Percentiles rank a stretch among this genome's conserved stretches.
These are phyloP conservation scores for Saccharomyces pastorianus DNA, from an alignment of 1,139 yeast genomes.

Conservation along the genomic window DNA sequence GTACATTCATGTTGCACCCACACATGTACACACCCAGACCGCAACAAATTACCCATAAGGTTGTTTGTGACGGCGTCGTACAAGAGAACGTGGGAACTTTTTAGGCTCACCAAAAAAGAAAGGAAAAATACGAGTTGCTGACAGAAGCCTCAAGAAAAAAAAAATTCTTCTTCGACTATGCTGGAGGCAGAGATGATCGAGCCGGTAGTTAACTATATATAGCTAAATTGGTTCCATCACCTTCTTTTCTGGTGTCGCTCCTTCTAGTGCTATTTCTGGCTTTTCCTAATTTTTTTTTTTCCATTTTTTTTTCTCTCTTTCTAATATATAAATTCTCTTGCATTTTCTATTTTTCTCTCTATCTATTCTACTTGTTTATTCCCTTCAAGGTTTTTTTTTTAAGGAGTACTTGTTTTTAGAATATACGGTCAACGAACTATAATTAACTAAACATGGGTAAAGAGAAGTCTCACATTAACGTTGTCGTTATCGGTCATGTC, in stretches of 20 bases:
- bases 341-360: background rate
- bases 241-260: conserved; percentile 1
- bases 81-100: background rate
- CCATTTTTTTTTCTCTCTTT: background rate
- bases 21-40: background rate
- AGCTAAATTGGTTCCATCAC: background rate
- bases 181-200: background rate
- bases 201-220: conserved; percentile 1
- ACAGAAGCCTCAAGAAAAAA: background rate
- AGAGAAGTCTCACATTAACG: conserved; percentile 96
- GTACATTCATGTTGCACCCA: background rate
- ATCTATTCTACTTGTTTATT: background rate
- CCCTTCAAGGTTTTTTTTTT: conserved; percentile 2
- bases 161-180: background rate
- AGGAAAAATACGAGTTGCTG: background rate
- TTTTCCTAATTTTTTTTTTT: conserved; percentile 1
- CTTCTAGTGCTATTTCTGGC: background rate
- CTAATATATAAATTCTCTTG: conserved; percentile 1
- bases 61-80: background rate
- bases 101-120: background rate
- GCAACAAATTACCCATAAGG: background rate
- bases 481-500: conserved; percentile 99
- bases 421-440: conserved; percentile 6
- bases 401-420: background rate
- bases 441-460: conserved; percentile 50